Percentiles rank a stretch among this genome's conserved stretches.
Conservation (phyloP, 139 green algal species). For the Chlamydomonas asymmetrica region DNA sequence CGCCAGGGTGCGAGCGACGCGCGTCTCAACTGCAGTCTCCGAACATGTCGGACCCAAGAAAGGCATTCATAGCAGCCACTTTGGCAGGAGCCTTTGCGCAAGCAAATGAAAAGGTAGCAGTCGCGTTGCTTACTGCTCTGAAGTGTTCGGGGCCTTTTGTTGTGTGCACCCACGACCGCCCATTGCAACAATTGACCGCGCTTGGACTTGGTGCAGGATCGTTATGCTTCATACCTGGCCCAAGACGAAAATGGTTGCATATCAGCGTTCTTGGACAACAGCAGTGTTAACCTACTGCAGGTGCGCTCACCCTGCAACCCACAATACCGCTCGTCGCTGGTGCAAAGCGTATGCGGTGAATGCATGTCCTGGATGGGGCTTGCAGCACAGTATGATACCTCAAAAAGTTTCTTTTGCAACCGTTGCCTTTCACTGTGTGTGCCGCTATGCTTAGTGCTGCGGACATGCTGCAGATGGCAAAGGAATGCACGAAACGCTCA, state of each 20-base stretch:
- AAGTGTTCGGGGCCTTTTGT: neutral
- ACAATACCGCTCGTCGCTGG: neutral
- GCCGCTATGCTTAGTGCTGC: neutral
- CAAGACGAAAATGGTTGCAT: slow-evolving; percentile 55
- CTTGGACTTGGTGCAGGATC: slow-evolving; percentile 30
- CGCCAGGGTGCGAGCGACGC: too few species aligned
- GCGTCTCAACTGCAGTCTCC: too few species aligned
- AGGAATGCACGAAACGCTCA: neutral
- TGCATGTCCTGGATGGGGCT: too few species aligned
- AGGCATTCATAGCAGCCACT: slow-evolving; percentile 45
- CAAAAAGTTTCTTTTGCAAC: neutral
- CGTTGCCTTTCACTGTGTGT: neutral
- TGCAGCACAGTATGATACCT: too few species aligned
- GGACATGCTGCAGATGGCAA: neutral
- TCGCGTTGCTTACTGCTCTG: neutral
- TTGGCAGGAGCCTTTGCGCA: slow-evolving; percentile 40
- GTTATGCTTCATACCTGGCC: slow-evolving; percentile 46
- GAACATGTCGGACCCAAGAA: slow-evolving; percentile 37
- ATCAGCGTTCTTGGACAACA: slow-evolving; percentile 58
- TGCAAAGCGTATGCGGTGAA: too few species aligned
- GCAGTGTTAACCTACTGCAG: slow-evolving; percentile 36
- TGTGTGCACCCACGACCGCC: neutral
- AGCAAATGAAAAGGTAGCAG: slow-evolving; percentile 22
- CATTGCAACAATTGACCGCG: neutral
- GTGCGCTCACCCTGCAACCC: slow-evolving; percentile 3